Percentiles rank a stretch among this genome's conserved stretches.
Evolutionary conservation across 768 basidiomycete genomes (phyloP).

Genomic region (Auricularia sp.): DNA sequence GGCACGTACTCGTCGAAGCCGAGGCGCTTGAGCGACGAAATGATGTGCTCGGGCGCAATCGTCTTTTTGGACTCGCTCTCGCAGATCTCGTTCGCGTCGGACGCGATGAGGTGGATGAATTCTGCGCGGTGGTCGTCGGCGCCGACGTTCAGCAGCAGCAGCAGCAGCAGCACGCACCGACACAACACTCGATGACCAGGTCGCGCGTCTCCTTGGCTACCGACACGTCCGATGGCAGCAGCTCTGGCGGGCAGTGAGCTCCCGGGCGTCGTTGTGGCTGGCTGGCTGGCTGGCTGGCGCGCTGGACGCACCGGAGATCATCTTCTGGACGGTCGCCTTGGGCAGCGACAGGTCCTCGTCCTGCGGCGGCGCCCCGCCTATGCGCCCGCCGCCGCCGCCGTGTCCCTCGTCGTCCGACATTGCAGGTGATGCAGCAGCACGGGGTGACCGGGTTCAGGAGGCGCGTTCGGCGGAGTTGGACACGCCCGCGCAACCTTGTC

Average conservation of each 20-base stretch:
- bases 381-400: constrained; percentile 32
- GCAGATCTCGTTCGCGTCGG: constrained; percentile 95
- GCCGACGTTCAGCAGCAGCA: neutral
- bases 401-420: constrained; percentile 81
- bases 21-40: constrained; percentile 83
- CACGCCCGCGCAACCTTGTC: constrained; percentile 25
- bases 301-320: constrained; percentile 66
- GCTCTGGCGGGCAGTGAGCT: constrained; percentile 39
- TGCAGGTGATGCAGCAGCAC: no score
- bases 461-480: neutral
- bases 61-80: constrained; percentile 98
- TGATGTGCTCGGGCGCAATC: constrained; percentile 95
- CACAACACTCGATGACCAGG: constrained; percentile 95
- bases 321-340: constrained; percentile 95
- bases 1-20: constrained; percentile 87
- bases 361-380: constrained; percentile 45
- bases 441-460: neutral
- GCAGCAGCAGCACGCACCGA: constrained; percentile 48
- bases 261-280: neutral
- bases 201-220: constrained; percentile 97
- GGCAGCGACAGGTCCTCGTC: constrained; percentile 93
- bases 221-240: constrained; percentile 76
- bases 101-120: constrained; percentile 95
- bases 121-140: constrained; percentile 37
- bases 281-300: neutral